Evolutionary conservation across 768 basidiomycete genomes (phyloP).

Genomic region (Termitomyces eurrhizus): DNA sequence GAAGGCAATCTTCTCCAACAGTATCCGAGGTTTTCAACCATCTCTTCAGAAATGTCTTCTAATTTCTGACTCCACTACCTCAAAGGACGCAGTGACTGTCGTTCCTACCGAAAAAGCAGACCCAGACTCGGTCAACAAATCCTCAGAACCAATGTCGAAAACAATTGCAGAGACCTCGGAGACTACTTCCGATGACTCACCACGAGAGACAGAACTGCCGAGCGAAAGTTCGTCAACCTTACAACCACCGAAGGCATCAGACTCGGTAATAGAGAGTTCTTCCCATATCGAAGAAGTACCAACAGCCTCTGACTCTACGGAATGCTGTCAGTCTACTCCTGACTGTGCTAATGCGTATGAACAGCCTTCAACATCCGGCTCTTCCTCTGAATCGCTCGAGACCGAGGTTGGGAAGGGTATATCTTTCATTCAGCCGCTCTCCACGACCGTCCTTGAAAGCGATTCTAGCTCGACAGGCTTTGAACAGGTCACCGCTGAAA

Average conservation of each 20-base stretch:
- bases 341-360: background rate
- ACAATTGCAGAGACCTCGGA: background rate
- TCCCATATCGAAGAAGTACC: background rate
- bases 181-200: background rate
- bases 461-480: background rate
- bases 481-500: background rate
- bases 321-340: background rate
- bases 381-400: background rate
- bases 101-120: background rate
- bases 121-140: background rate
- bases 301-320: background rate
- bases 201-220: background rate
- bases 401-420: background rate
- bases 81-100: constrained; percentile 14
- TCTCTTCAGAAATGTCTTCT: constrained; percentile 37
- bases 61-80: constrained; percentile 36
- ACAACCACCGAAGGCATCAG: background rate
- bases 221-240: background rate
- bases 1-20: constrained; percentile 37
- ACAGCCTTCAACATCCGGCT: background rate
- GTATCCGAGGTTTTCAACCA: constrained; percentile 20
- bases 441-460: background rate
- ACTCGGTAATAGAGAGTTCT: background rate
- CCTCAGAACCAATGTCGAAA: background rate
- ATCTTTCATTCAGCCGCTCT: background rate